These are phyloP conservation scores for Sambucus nigra DNA, from an alignment of 129 eudicot genomes.

Conservation along the genomic window DNA sequence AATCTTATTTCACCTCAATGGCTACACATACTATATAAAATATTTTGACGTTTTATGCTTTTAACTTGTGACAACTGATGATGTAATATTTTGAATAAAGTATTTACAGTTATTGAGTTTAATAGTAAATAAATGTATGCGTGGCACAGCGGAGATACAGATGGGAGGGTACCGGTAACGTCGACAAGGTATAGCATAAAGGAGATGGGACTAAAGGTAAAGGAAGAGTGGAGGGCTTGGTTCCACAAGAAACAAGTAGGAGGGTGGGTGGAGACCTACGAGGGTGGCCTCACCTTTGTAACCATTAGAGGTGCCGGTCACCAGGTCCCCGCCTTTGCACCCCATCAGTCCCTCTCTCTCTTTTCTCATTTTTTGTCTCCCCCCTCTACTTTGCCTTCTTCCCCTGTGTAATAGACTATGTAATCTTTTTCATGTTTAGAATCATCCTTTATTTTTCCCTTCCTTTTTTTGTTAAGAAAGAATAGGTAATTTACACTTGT, in stretches of 20 bases:
- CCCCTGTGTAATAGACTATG: too few relatives aligned
- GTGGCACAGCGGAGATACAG: constrained; percentile 33
- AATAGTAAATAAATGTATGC: too few relatives aligned
- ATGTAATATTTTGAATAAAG: too few relatives aligned
- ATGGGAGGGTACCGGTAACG: constrained; percentile 20
- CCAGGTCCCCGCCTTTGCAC: constrained; percentile 21
- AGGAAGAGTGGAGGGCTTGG: constrained; percentile 26
- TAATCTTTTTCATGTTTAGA: too few relatives aligned
- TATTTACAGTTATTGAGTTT: too few relatives aligned
- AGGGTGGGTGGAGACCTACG: constrained; percentile 21
- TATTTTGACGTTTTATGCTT: too few relatives aligned
- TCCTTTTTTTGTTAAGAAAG: too few relatives aligned
- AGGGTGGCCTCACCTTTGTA: constrained; percentile 23
- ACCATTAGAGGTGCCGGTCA: constrained; percentile 30
- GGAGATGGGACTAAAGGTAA: constrained; percentile 16
- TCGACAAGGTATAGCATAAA: constrained; percentile 24
- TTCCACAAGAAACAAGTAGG: constrained; percentile 19
- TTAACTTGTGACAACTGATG: too few relatives aligned
- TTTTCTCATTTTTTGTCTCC: constrained; percentile 23
- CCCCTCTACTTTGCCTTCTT: constrained; percentile 3
- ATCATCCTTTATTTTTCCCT: too few relatives aligned
- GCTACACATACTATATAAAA: too few relatives aligned
- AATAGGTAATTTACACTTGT: too few relatives aligned
- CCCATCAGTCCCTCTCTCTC: constrained; percentile 11
- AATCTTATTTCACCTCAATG: too few relatives aligned